These are phyloP conservation scores for Colletotrichum sp. DNA, from an alignment of 2,329 filamentous ascomycete species.

Conservation along the genomic window DNA sequence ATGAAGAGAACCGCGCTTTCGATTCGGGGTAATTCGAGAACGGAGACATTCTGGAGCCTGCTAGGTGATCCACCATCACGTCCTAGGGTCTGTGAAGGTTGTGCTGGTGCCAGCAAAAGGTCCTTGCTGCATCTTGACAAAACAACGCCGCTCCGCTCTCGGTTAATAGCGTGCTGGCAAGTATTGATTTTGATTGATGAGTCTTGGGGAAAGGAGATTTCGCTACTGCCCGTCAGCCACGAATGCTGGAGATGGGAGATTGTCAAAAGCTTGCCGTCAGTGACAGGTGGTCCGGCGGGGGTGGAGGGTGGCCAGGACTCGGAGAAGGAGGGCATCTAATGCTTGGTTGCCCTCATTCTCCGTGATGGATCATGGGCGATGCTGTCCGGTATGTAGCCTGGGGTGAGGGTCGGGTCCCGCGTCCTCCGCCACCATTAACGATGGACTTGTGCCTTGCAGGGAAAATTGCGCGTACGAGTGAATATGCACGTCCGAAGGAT, in stretches of 20 bases:
- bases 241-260: neutral
- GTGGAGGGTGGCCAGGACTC: neutral
- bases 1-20: neutral
- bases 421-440: neutral
- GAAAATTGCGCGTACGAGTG: neutral
- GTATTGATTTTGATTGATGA: neutral
- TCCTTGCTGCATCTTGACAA: neutral
- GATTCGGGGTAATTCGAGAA: neutral
- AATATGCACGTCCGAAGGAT: neutral
- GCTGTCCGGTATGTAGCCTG: neutral
- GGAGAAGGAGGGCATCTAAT: neutral
- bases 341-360: neutral
- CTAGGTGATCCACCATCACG: neutral
- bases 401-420: neutral
- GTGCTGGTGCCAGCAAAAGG: slow-evolving; percentile 3
- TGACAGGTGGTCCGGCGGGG: neutral
- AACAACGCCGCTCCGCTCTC: neutral
- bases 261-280: neutral
- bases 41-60: neutral
- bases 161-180: neutral
- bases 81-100: neutral
- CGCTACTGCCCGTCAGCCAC: neutral
- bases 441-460: neutral
- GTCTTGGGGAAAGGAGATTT: neutral
- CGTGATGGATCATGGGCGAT: neutral